These are phyloP conservation scores for Aspergillus ibericus DNA, from an alignment of 2,329 filamentous ascomycete species.

Conservation along the genomic window DNA sequence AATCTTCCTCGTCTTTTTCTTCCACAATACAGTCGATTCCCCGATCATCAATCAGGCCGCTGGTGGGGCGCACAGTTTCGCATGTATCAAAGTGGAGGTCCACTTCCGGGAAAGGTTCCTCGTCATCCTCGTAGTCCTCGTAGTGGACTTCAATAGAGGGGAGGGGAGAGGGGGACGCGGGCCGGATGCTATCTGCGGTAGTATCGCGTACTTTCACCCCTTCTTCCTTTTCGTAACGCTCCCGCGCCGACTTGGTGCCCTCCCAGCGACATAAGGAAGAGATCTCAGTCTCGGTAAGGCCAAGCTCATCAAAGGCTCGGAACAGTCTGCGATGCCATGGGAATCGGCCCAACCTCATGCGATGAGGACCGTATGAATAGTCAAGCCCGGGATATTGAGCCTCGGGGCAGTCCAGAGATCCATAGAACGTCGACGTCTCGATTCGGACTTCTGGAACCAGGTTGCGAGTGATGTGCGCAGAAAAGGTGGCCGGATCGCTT, in stretches of 20 bases:
- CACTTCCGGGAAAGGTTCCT: slow-evolving; percentile 23
- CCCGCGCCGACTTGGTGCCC: slow-evolving; percentile 49
- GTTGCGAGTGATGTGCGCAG: slow-evolving; percentile 60
- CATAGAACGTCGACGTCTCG: slow-evolving; percentile 65
- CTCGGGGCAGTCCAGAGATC: slow-evolving; percentile 63
- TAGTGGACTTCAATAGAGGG: slow-evolving; percentile 36
- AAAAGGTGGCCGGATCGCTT: slow-evolving; percentile 59
- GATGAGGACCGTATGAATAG: slow-evolving; percentile 62
- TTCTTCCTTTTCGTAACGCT: slow-evolving; percentile 55
- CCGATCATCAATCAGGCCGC: slow-evolving; percentile 25
- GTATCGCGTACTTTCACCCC: slow-evolving; percentile 61
- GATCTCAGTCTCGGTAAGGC: slow-evolving; percentile 61
- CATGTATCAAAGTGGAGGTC: slow-evolving; percentile 23
- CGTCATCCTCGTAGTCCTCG: slow-evolving; percentile 21
- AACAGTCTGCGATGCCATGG: slow-evolving; percentile 62
- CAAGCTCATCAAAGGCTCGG: slow-evolving; percentile 59
- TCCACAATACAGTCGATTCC: slow-evolving; percentile 24
- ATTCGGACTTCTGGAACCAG: slow-evolving; percentile 65
- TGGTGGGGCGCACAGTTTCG: slow-evolving; percentile 25
- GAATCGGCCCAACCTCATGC: slow-evolving; percentile 62
- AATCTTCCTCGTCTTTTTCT: slow-evolving; percentile 41
- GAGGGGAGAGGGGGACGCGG: slow-evolving; percentile 46
- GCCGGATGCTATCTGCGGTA: slow-evolving; percentile 58
- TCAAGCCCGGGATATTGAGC: slow-evolving; percentile 67
- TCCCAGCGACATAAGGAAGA: slow-evolving; percentile 62